Evolutionary conservation across 148 eudicot genomes (phyloP).

Genomic region (Pouteria glomerata): DNA sequence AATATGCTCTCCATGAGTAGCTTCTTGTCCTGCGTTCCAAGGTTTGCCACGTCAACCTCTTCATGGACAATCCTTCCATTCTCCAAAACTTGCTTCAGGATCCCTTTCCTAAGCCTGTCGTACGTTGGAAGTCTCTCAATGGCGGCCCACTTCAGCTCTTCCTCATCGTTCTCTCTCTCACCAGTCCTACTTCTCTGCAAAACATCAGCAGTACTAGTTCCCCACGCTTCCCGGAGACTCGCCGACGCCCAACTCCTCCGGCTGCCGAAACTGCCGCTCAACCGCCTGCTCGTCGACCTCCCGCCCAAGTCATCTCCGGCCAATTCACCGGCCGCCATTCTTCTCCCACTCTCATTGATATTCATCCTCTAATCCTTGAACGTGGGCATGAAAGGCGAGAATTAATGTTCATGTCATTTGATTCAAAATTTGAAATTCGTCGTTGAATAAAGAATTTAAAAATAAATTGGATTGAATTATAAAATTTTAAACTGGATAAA

Average conservation of each 20-base stretch:
- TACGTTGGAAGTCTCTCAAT: conserved; percentile 48
- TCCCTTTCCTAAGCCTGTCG: conserved; percentile 34
- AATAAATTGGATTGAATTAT: no score
- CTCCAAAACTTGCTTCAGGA: conserved; percentile 32
- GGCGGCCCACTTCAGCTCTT: conserved; percentile 51
- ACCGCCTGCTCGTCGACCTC: conserved; percentile 21
- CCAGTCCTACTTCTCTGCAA: conserved; percentile 35
- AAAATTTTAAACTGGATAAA: no score
- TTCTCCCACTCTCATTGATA: neutral
- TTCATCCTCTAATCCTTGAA: no score
- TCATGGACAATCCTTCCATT: conserved; percentile 33
- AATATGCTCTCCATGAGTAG: conserved; percentile 33
- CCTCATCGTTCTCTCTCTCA: conserved; percentile 37
- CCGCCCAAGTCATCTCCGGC: conserved; percentile 28
- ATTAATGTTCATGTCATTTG: no score
- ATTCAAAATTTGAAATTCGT: no score
- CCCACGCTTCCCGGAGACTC: conserved; percentile 34
- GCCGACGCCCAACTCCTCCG: conserved; percentile 35
- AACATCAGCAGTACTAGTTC: conserved; percentile 23
- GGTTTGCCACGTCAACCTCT: conserved; percentile 35
- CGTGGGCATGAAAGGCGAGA: no score
- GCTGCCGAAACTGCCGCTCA: conserved; percentile 24
- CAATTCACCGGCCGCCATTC: conserved; percentile 25
- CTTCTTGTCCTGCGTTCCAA: conserved; percentile 36
- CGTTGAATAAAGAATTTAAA: no score